phyloP scores from a whole-genome alignment of 768 basidiomycete species.

The Gloeophyllum trabeum region DNA sequence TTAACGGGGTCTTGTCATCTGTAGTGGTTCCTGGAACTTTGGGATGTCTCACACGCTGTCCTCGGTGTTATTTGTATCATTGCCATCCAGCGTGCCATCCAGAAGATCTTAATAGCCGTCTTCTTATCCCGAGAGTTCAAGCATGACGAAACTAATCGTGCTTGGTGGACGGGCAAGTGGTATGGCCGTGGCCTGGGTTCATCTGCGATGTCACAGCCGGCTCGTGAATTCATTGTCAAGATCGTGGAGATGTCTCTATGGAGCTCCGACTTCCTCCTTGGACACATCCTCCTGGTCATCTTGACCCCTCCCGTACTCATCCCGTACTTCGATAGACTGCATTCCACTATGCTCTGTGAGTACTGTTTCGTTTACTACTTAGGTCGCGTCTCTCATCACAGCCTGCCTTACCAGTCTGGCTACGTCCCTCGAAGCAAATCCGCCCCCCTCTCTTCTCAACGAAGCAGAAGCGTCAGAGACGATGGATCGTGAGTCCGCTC shows the following conservation, averaged over 20 bases:
- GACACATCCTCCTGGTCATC: conserved; percentile 76
- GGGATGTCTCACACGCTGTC: conserved; percentile 95
- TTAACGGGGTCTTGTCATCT: conserved; percentile 11
- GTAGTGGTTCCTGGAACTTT: conserved; percentile 93
- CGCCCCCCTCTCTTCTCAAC: conserved; percentile 88
- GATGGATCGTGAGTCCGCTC: conserved; percentile 65
- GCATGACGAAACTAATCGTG: conserved; percentile 95
- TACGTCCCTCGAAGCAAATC: conserved; percentile 90
- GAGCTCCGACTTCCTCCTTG: conserved; percentile 89
- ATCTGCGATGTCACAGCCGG: conserved; percentile 91
- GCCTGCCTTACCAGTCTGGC: conserved; percentile 68
- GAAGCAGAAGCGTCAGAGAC: conserved; percentile 84
- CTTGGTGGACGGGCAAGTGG: conserved; percentile 99
- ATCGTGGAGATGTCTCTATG: conserved; percentile 96
- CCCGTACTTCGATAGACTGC: conserved; percentile 79
- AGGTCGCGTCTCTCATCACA: no score
- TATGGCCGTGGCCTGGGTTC: conserved; percentile 86
- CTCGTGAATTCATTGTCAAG: conserved; percentile 96
- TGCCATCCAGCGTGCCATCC: conserved; percentile 83
- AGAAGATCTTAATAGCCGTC: conserved; percentile 89
- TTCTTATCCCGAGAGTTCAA: conserved; percentile 97
- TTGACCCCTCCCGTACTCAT: conserved; percentile 77
- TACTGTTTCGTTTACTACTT: conserved; percentile 11
- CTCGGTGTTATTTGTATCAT: conserved; percentile 86
- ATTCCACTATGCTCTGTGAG: conserved; percentile 90